Evolutionary conservation across 2,329 filamentous ascomycete species (phyloP).

Genomic region (Aurifilum marmelostoma): DNA sequence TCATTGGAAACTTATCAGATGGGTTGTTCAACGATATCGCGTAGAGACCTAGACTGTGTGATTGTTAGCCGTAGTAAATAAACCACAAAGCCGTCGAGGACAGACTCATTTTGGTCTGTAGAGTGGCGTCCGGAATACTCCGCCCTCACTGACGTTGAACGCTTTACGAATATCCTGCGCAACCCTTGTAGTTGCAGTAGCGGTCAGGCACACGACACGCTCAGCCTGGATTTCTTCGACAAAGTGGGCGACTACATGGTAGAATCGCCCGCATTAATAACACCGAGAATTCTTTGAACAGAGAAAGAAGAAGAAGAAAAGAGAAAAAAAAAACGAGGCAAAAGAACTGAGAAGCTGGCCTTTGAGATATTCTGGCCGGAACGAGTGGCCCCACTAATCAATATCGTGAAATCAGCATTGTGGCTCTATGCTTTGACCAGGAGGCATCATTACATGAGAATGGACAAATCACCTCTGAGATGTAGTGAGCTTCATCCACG

Average conservation of each 20-base stretch:
- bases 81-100: background rate
- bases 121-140: constrained; percentile 61
- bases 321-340: constrained; percentile 1
- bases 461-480: constrained; percentile 48
- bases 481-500: constrained; percentile 62
- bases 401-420: constrained; percentile 20
- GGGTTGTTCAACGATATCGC: constrained; percentile 48
- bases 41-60: constrained; percentile 51
- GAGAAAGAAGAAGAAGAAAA: too few species aligned
- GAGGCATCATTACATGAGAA: background rate
- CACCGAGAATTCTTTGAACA: too few species aligned
- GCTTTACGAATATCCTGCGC: constrained; percentile 56
- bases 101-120: constrained; percentile 56
- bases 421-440: constrained; percentile 16
- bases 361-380: constrained; percentile 55
- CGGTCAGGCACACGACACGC: constrained; percentile 62
- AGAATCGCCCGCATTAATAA: too few species aligned
- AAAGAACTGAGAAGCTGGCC: constrained; percentile 35
- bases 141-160: constrained; percentile 52
- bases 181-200: constrained; percentile 62
- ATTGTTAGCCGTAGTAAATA: background rate
- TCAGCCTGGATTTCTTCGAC: constrained; percentile 59
- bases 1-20: constrained; percentile 48
- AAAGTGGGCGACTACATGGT: constrained; percentile 54
- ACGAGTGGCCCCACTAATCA: constrained; percentile 53